Conservation (phyloP, 2,329 filamentous ascomycete genomes). For the Fonsecaea erecta region DNA sequence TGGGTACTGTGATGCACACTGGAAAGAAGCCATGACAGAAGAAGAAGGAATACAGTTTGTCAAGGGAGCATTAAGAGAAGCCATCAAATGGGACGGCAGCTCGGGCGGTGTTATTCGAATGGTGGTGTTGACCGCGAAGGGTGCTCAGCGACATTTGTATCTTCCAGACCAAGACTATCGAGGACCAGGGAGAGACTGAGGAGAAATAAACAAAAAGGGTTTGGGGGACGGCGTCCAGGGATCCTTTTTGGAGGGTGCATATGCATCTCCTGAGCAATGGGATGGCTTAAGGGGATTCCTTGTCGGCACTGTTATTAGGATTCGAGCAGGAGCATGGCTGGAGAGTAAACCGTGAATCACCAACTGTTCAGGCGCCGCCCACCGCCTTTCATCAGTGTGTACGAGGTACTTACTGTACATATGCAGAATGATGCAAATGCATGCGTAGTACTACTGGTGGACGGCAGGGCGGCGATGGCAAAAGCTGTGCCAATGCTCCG, state of each 20-base stretch:
- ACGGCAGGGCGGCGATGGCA: background rate
- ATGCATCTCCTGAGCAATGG: conserved; percentile 31
- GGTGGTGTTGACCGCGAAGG: conserved; percentile 90
- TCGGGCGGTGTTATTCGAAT: conserved; percentile 97
- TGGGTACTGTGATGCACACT: conserved; percentile 96
- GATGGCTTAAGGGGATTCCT: background rate
- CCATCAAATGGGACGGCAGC: conserved; percentile 99
- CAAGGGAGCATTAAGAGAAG: conserved; percentile 86
- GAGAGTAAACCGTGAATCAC: too few relatives aligned
- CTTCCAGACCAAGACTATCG: conserved; percentile 89
- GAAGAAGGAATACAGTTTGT: conserved; percentile 89
- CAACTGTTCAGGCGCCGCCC: too few relatives aligned
- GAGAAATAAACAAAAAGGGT: background rate
- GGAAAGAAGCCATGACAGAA: conserved; percentile 94
- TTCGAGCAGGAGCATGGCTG: background rate
- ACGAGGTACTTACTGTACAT: too few relatives aligned
- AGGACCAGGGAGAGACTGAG: conserved; percentile 64
- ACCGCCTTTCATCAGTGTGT: too few relatives aligned
- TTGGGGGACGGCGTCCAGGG: conserved; percentile 37
- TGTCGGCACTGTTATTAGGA: background rate
- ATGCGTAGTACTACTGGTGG: background rate
- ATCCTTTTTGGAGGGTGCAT: conserved; percentile 37
- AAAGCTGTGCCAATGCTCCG: background rate
- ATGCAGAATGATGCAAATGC: background rate
- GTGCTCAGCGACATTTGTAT: conserved; percentile 91